These are phyloP conservation scores for Penstemon barbatus DNA, from an alignment of 257 asterid species.

Conservation along the genomic window DNA sequence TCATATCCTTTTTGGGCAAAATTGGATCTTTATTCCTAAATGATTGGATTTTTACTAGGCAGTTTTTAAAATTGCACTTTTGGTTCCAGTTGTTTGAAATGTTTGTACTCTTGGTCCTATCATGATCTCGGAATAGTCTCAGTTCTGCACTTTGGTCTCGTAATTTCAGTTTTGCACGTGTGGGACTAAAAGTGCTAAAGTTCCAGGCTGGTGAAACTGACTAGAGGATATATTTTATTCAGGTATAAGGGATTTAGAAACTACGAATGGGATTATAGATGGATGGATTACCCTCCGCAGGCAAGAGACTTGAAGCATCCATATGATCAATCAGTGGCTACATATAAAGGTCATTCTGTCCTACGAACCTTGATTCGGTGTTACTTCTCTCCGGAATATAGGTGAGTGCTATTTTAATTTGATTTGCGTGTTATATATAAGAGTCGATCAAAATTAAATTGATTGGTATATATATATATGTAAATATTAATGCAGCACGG, in stretches of 20 bases:
- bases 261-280: constrained; percentile 89
- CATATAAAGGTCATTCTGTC: constrained; percentile 83
- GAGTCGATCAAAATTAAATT: not conserved
- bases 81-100: no score
- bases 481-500: constrained; percentile 59
- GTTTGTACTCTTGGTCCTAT: no score
- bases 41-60: no score
- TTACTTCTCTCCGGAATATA: constrained; percentile 83
- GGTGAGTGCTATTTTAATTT: constrained; percentile 40
- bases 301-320: constrained; percentile 76
- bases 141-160: no score
- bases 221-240: constrained; percentile 7
- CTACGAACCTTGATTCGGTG: constrained; percentile 85
- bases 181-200: no score
- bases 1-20: no score
- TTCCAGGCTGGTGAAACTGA: no score
- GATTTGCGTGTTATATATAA: no score
- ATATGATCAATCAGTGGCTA: constrained; percentile 67
- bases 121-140: no score
- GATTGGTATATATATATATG: not conserved
- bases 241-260: constrained; percentile 55
- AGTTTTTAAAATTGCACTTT: no score
- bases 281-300: constrained; percentile 87
- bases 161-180: no score
- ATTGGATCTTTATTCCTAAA: no score